Evolutionary conservation across 2,329 filamentous ascomycete species (phyloP).

Genomic region (Albifimbria verrucaria): DNA sequence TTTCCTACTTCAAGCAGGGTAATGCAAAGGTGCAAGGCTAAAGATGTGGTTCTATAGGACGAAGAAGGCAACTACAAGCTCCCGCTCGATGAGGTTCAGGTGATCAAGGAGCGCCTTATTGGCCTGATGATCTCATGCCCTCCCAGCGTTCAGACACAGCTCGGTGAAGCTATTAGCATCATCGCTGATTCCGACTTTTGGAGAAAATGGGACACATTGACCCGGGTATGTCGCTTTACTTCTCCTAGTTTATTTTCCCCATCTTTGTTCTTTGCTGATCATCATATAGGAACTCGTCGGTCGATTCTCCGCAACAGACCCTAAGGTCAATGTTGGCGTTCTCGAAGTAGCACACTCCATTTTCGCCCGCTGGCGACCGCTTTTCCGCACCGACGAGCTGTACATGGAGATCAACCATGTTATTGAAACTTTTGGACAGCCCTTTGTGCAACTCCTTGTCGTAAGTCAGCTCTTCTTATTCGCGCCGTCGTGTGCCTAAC

Average conservation of each 20-base stretch:
- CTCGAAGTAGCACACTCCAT: conserved; percentile 97
- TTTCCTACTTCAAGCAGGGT: too few species aligned
- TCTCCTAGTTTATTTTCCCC: neutral
- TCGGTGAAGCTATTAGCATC: conserved; percentile 93
- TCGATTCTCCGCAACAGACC: conserved; percentile 77
- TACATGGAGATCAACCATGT: conserved; percentile 98
- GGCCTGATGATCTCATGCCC: conserved; percentile 95
- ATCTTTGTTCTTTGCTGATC: too few species aligned
- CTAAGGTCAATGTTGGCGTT: conserved; percentile 86
- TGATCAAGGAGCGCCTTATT: conserved; percentile 93
- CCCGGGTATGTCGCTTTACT: conserved; percentile 65
- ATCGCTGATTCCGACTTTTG: conserved; percentile 99
- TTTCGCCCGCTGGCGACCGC: conserved; percentile 90
- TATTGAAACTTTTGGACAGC: conserved; percentile 74
- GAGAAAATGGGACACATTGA: conserved; percentile 92
- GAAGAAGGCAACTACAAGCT: conserved; percentile 94
- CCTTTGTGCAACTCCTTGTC: conserved; percentile 77
- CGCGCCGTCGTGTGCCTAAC: conserved; percentile 11
- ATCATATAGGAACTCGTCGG: conserved; percentile 73
- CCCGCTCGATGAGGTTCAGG: conserved; percentile 73
- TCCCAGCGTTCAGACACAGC: conserved; percentile 81
- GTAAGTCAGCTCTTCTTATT: conserved; percentile 39
- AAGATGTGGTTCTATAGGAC: too few species aligned
- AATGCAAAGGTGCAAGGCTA: too few species aligned
- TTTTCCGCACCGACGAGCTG: conserved; percentile 89